phyloP scores from a whole-genome alignment of 495 filamentous ascomycete genomes.

The Sordaria brevicollis region DNA sequence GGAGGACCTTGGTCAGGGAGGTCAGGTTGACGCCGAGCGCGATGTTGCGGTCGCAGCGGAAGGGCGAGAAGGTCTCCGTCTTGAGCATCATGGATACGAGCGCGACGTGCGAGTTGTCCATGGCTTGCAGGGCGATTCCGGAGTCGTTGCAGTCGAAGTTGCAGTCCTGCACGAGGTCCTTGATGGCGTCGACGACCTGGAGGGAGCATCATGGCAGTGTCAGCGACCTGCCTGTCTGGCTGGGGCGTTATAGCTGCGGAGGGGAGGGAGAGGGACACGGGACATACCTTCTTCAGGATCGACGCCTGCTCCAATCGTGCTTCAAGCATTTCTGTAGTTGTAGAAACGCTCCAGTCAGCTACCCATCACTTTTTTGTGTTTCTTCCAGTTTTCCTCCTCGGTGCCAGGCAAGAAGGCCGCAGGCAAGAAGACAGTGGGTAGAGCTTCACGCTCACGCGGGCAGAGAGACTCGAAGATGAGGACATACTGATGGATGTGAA shows the following conservation, averaged over 20 bases:
- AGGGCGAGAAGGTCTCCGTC: constrained; percentile 89
- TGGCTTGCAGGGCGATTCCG: constrained; percentile 94
- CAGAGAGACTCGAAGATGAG: no score
- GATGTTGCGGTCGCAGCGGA: constrained; percentile 98
- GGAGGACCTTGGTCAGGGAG: constrained; percentile 95
- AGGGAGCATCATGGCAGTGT: neutral
- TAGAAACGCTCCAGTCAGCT: neutral
- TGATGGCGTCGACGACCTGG: constrained; percentile 96
- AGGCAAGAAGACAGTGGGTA: no score
- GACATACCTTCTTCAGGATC: constrained; percentile 86
- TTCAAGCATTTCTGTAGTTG: constrained; percentile 61
- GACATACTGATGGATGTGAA: neutral
- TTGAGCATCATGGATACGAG: constrained; percentile 98
- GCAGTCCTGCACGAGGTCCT: constrained; percentile 98
- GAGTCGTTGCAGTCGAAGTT: constrained; percentile 99
- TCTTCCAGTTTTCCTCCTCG: neutral
- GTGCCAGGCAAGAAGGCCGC: neutral
- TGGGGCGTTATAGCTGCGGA: neutral
- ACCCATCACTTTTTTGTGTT: neutral
- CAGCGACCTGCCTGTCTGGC: neutral
- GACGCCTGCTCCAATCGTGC: constrained; percentile 90
- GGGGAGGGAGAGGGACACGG: neutral
- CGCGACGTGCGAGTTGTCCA: constrained; percentile 99
- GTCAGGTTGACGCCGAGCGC: constrained; percentile 93
- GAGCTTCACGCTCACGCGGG: neutral